These are phyloP conservation scores for Pseudogymnoascus sp. DNA, from an alignment of 2,329 filamentous ascomycete species.

Conservation along the genomic window DNA sequence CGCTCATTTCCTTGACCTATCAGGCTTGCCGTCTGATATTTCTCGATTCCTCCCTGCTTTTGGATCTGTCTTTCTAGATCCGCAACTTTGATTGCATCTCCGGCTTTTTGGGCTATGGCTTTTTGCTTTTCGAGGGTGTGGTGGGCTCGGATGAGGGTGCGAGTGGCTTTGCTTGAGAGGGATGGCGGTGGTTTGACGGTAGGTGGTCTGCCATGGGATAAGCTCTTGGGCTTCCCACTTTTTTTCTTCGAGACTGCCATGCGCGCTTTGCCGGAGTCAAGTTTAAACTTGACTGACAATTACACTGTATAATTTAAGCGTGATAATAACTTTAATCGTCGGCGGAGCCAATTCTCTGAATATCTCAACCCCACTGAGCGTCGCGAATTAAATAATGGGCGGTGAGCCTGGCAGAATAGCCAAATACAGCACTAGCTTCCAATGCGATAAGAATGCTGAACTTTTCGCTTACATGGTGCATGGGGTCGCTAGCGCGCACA, in stretches of 20 bases:
- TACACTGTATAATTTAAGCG: not conserved
- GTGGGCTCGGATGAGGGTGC: slow-evolving; percentile 56
- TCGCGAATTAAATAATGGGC: slow-evolving; percentile 1
- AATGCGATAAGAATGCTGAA: not conserved
- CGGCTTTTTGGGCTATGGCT: slow-evolving; percentile 45
- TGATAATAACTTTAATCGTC: not conserved
- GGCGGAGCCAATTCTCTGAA: not conserved
- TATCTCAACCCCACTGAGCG: not conserved
- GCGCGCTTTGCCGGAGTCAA: slow-evolving; percentile 7
- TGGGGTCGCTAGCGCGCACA: slow-evolving; percentile 3
- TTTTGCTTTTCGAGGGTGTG: slow-evolving; percentile 58
- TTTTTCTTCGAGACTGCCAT: slow-evolving; percentile 41
- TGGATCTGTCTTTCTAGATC: slow-evolving; percentile 45
- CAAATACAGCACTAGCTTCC: not conserved
- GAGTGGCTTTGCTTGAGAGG: slow-evolving; percentile 57
- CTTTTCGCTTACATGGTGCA: not conserved
- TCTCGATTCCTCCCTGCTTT: slow-evolving; percentile 51
- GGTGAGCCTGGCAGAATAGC: not conserved
- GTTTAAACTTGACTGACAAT: not conserved
- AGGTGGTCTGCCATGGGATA: slow-evolving; percentile 49
- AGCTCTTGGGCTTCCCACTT: slow-evolving; percentile 35
- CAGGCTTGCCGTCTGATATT: slow-evolving; percentile 61
- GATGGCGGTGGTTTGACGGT: slow-evolving; percentile 42
- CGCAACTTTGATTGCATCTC: slow-evolving; percentile 41
- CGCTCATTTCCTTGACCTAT: slow-evolving; percentile 58